Evolutionary conservation across 139 green algal genomes (phyloP), one percentile per base, ranked within the genome.

Genomic region (Spirogloea muscicola): DNA sequence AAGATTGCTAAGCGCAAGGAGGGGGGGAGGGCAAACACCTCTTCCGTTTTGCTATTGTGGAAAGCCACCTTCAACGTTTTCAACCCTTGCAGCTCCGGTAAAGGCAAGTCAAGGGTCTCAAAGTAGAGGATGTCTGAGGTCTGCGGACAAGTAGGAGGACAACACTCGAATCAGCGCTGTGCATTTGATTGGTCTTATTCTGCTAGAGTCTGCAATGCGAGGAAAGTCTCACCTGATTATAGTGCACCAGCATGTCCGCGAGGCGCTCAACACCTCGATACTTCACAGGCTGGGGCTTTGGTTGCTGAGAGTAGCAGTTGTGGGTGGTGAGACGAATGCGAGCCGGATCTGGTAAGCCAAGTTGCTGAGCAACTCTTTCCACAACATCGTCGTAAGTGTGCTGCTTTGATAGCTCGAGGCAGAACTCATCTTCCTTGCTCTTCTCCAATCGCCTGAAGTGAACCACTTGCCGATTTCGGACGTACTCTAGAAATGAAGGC

Each of bases 51-150:
- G 2, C 78, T 76, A 42, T 90, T 91, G 86, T 96, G 87, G 55
- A 90, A 86, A 0, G 37, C n/a, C 63, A 90, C 83, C 65, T 87
- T 88, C 46, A 93, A 70, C 2, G 74, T 86, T 48, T 91, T 86
- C 9, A 94, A 58, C 55, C 67, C 52, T 73, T 94, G 89, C 29
- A 96, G 85, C 76, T 96, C 83, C 3, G 85, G 88, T 76, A 98
- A 83, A 0, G 92, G 94, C 68, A 97, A 84, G 80, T 98, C 93
- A 48, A 98, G 84, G 48, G 43, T 13, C 80, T 98, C 93, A 49
- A 95, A 98, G 80, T 94, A 98, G 37, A 98, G 71, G 1, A 84
- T 88, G 66, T 91, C 85, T 0, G 67, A 76, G 43, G 79, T 79
- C 51, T 86, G 25, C 2, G n/a, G n/a, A n/a, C n/a, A n/a, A n/a